Base-by-base conservation (phyloP, 164 flowering plant genomes). In the Vitis rupestris region DNA sequence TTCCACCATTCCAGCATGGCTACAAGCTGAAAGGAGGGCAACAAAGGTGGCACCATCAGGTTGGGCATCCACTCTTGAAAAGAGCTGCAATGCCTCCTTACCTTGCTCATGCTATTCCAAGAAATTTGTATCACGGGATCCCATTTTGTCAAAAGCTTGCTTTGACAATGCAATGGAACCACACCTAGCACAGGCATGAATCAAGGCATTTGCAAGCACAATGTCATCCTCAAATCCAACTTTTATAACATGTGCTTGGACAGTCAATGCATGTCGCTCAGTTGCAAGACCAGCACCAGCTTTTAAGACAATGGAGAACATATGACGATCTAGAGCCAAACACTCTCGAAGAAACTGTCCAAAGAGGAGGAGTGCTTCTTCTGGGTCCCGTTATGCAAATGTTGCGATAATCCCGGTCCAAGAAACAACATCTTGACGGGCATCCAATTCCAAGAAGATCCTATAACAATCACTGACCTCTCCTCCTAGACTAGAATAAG, bases 91-190 rank as follows among this genome's bases (percentile, higher is more conserved):
- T 37, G 90, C 89, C 51, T 80, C 84, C 31, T 63, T 71, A 12
- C 83, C 90, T 76, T 75, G 79, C 9, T 93, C 97, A 73, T 93
- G 94, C 67, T 89, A 64, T 90, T 90, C 94, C 97, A 93, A 68
- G 98, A 86, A 11, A 90, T 79, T 9, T n/a, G 72, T 62, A 69
- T 90, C 90, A 49, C 72, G 85, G 19, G 10, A 60, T 14, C 3
- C 64, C 83, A 87, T 83, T n/a, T 65, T 71, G 23, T 72, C 67
- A 74, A 92, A 90, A 51, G 83, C 87, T 71, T 80, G 75, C 68
- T 72, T 72, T 7, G 94, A 82, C 12, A 71, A 55, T 17, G 69
- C 63, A 57, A 92, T 75, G 15, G 91, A 86, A 79, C 90, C 23
- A 68, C 90, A 86, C 75, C 96, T 82, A 13, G 88, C 81, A 80